A percentile compares a stretch with the other conserved stretches of the same genome.
Conservation (phyloP, 1,139 yeast genomes). For the Taphrina populina region DNA sequence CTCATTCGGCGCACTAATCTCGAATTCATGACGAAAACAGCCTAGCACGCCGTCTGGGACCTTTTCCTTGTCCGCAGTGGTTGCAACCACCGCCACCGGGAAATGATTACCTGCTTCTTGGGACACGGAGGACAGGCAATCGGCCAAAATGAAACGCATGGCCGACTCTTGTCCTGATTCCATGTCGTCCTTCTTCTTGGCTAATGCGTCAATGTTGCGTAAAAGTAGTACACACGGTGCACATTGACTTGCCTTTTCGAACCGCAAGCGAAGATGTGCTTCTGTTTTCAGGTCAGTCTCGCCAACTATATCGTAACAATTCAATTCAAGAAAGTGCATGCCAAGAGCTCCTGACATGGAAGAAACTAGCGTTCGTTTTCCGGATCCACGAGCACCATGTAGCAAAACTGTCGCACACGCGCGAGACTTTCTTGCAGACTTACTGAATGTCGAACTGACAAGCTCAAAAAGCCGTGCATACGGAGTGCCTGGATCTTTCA, state of each 20-base stretch:
- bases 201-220: slow-evolving; percentile 72
- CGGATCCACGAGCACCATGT: slow-evolving; percentile 73
- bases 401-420: slow-evolving; percentile 56
- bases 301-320: slow-evolving; percentile 55
- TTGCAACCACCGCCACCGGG: slow-evolving; percentile 58
- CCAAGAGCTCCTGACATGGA: slow-evolving; percentile 63
- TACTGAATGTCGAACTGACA: slow-evolving; percentile 44
- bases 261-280: slow-evolving; percentile 71
- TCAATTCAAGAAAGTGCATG: slow-evolving; percentile 65
- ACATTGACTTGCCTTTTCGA: slow-evolving; percentile 59
- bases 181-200: slow-evolving; percentile 67
- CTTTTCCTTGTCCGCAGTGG: slow-evolving; percentile 70
- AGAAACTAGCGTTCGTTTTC: slow-evolving; percentile 66
- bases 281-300: slow-evolving; percentile 78
- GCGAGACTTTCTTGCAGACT: slow-evolving; percentile 40
- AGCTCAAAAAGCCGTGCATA: slow-evolving; percentile 42
- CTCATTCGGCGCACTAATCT: slow-evolving; percentile 75
- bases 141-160: slow-evolving; percentile 29
- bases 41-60: slow-evolving; percentile 67
- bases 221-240: slow-evolving; percentile 56
- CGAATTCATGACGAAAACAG: slow-evolving; percentile 72
- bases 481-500: neutral
- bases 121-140: slow-evolving; percentile 6
- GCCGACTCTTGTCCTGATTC: slow-evolving; percentile 33
- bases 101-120: slow-evolving; percentile 10